A percentile compares a stretch with the other conserved stretches of the same genome.
phyloP scores from a whole-genome alignment of 1,284 basidiomycete species.

The Hymenochaete sp. region DNA sequence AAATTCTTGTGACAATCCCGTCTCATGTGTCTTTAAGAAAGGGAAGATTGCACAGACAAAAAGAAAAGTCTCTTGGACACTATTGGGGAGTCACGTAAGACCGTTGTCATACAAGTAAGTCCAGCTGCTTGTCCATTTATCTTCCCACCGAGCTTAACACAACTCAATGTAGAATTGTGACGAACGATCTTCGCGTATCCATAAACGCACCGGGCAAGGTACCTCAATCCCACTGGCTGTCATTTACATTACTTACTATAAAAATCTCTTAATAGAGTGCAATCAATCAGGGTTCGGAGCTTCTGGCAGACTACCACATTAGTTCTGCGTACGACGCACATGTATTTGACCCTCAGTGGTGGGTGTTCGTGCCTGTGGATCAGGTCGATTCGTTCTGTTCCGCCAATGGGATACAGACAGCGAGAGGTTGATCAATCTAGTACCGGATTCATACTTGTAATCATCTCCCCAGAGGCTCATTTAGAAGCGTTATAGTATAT shows the following conservation, averaged over 20 bases:
- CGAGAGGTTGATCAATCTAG: too few relatives aligned
- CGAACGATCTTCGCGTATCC: slow-evolving; percentile 11
- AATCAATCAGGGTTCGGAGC: slow-evolving; percentile 9
- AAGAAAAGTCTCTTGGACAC: slow-evolving; percentile 9
- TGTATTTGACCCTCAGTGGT: slow-evolving; percentile 16
- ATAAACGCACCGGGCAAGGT: slow-evolving; percentile 14
- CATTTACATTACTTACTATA: neutral
- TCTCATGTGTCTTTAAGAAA: neutral
- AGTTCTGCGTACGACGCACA: slow-evolving; percentile 12
- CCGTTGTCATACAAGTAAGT: slow-evolving; percentile 14
- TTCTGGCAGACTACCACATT: slow-evolving; percentile 10
- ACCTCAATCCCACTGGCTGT: neutral
- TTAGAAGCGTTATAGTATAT: too few relatives aligned
- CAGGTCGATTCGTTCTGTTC: slow-evolving; percentile 13
- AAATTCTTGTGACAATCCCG: neutral
- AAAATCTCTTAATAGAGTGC: slow-evolving; percentile 1
- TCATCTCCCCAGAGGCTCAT: too few relatives aligned
- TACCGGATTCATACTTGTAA: too few relatives aligned
- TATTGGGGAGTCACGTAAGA: slow-evolving; percentile 8
- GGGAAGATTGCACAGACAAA: slow-evolving; percentile 11
- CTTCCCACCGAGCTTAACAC: neutral
- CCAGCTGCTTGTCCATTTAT: neutral
- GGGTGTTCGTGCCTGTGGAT: slow-evolving; percentile 12
- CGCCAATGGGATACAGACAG: slow-evolving; percentile 11
- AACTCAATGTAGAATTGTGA: slow-evolving; percentile 8